These are phyloP conservation scores for Graphiopsis chlorocephala DNA, from an alignment of 2,329 filamentous ascomycete species.

Conservation along the genomic window DNA sequence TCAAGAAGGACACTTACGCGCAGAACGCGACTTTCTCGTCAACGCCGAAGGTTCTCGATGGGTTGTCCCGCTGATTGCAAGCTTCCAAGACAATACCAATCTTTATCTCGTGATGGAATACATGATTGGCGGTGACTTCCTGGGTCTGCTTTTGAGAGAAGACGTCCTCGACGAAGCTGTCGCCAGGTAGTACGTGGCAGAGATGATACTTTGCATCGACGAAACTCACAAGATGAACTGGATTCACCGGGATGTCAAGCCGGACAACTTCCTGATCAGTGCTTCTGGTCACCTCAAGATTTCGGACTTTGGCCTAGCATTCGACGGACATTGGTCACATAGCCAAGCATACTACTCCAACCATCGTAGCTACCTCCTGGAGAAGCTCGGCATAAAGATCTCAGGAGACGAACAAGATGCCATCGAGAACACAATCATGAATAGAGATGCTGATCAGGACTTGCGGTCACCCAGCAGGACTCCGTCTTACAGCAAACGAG, in stretches of 20 bases:
- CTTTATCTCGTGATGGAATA: constrained; percentile 98
- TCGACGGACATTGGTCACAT: constrained; percentile 93
- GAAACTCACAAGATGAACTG: constrained; percentile 83
- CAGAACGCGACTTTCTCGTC: constrained; percentile 88
- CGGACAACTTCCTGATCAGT: constrained; percentile 93
- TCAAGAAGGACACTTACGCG: constrained; percentile 88
- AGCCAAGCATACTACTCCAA: constrained; percentile 83
- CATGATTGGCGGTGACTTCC: constrained; percentile 93
- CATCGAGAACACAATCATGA: constrained; percentile 41
- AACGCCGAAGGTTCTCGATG: constrained; percentile 83
- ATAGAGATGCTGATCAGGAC: constrained; percentile 17
- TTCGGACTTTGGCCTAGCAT: constrained; percentile 92
- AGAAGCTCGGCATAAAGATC: constrained; percentile 71
- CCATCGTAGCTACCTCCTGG: constrained; percentile 74
- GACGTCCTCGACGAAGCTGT: constrained; percentile 76
- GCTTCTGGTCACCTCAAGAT: constrained; percentile 89
- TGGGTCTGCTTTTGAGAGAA: constrained; percentile 80
- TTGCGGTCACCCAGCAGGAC: constrained; percentile 14
- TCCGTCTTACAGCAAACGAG: constrained; percentile 18
- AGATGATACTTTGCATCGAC: constrained; percentile 95
- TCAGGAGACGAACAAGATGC: constrained; percentile 71
- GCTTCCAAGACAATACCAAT: constrained; percentile 81
- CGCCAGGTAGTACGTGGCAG: constrained; percentile 83
- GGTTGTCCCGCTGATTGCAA: constrained; percentile 83
- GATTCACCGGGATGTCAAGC: constrained; percentile 95